Conservation (phyloP, 352 stramenopile genomes). For the Pythium sp. region DNA sequence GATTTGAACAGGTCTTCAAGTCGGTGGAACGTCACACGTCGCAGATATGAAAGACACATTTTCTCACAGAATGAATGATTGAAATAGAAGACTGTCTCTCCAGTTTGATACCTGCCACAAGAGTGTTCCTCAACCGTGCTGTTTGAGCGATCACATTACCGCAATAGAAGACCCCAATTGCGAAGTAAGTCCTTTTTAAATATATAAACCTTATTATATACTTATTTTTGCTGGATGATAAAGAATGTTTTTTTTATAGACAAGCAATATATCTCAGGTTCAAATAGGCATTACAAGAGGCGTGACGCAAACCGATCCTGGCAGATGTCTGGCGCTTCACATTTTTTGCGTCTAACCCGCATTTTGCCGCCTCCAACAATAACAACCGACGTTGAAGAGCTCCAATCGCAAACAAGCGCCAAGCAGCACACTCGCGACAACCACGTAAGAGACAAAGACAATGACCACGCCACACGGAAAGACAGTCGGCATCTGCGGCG, state of each 20-base stretch:
- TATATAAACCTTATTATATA: neutral
- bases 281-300: neutral
- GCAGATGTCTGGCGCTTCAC: neutral
- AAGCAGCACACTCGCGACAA: constrained; percentile 1
- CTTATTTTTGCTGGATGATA: neutral
- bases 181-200: neutral
- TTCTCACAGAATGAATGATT: neutral
- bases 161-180: constrained; percentile 1
- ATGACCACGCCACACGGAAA: constrained; percentile 64
- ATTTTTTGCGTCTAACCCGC: neutral
- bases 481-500: constrained; percentile 77
- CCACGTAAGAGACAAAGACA: neutral
- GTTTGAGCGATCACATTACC: constrained; percentile 23
- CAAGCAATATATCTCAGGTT: neutral
- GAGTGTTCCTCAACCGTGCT: constrained; percentile 7
- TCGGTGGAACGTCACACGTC: neutral
- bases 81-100: neutral
- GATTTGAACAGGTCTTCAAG: neutral
- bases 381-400: constrained; percentile 13
- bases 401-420: constrained; percentile 7
- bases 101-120: constrained; percentile 14
- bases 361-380: constrained; percentile 1
- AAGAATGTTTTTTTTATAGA: too few species aligned
- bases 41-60: neutral
- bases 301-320: constrained; percentile 3